A percentile compares a stretch with the other conserved stretches of the same genome.
Evolutionary conservation across 2,329 filamentous ascomycete species (phyloP).

Genomic region (Aureobasidium sp.): DNA sequence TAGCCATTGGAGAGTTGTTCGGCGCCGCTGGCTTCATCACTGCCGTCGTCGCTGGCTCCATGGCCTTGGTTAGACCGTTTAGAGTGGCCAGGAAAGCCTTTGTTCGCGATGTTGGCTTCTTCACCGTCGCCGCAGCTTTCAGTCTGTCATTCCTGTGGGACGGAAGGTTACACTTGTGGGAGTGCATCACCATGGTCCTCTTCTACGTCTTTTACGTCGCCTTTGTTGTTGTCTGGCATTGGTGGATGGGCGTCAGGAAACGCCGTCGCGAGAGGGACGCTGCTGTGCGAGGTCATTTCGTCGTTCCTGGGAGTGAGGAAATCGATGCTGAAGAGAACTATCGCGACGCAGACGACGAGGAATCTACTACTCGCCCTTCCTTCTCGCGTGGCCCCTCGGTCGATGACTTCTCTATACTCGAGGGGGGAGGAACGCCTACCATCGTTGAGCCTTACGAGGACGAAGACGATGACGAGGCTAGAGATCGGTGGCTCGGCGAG

Average conservation of each 20-base stretch:
- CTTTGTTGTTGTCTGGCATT: constrained; percentile 87
- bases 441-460: constrained; percentile 49
- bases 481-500: constrained; percentile 62
- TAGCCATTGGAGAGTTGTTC: constrained; percentile 91
- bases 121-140: constrained; percentile 77
- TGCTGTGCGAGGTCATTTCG: constrained; percentile 65
- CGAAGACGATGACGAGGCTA: constrained; percentile 56
- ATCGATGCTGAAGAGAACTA: constrained; percentile 47
- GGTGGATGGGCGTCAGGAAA: constrained; percentile 61
- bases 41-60: constrained; percentile 89
- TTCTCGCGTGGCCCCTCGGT: constrained; percentile 40
- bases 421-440: constrained; percentile 41
- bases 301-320: constrained; percentile 49
- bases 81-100: constrained; percentile 84
- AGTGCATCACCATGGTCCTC: constrained; percentile 80
- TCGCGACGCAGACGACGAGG: constrained; percentile 45
- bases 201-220: constrained; percentile 87
- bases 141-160: constrained; percentile 83
- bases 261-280: constrained; percentile 57
- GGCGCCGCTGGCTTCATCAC: constrained; percentile 95
- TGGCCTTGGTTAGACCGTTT: constrained; percentile 95
- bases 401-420: constrained; percentile 57
- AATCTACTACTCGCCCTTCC: constrained; percentile 31
- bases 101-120: constrained; percentile 84
- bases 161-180: constrained; percentile 76